These are phyloP conservation scores for Wolfiporia cocos DNA, from an alignment of 1,284 basidiomycete species.

Conservation along the genomic window DNA sequence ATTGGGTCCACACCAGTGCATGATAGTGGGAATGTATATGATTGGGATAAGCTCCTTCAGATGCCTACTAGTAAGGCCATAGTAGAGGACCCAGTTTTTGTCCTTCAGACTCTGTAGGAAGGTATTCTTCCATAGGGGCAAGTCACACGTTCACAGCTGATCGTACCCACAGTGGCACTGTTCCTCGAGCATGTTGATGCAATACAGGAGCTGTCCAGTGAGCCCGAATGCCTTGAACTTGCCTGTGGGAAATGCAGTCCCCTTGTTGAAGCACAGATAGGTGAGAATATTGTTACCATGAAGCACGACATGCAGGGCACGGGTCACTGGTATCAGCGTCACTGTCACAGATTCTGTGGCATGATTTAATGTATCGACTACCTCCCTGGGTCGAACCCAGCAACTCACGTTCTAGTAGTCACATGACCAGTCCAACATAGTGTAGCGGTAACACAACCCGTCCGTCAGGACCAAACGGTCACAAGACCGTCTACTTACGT, in stretches of 20 bases:
- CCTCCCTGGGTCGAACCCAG: no score
- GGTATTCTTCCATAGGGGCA: slow-evolving; percentile 57
- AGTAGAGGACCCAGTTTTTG: slow-evolving; percentile 77
- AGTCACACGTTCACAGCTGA: slow-evolving; percentile 47
- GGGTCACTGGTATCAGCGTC: slow-evolving; percentile 17
- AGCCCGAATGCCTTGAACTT: slow-evolving; percentile 73
- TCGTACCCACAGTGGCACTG: slow-evolving; percentile 69
- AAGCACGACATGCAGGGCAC: slow-evolving; percentile 40
- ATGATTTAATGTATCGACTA: no score
- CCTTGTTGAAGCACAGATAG: slow-evolving; percentile 64
- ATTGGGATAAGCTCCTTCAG: slow-evolving; percentile 74
- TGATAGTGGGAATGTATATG: slow-evolving; percentile 75
- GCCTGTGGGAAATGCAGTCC: slow-evolving; percentile 62
- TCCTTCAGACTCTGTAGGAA: slow-evolving; percentile 69
- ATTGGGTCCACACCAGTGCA: no score
- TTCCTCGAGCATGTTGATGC: slow-evolving; percentile 71
- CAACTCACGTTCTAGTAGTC: no score
- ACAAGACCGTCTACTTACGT: no score
- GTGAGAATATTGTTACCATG: slow-evolving; percentile 57
- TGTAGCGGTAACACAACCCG: no score
- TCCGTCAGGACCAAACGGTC: no score
- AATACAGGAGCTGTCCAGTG: slow-evolving; percentile 69
- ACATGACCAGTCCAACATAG: no score
- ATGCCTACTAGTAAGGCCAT: slow-evolving; percentile 53
- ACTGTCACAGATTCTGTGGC: no score